Base-by-base conservation (phyloP, 495 filamentous ascomycete species). In the Aspergillus mulundensis region DNA sequence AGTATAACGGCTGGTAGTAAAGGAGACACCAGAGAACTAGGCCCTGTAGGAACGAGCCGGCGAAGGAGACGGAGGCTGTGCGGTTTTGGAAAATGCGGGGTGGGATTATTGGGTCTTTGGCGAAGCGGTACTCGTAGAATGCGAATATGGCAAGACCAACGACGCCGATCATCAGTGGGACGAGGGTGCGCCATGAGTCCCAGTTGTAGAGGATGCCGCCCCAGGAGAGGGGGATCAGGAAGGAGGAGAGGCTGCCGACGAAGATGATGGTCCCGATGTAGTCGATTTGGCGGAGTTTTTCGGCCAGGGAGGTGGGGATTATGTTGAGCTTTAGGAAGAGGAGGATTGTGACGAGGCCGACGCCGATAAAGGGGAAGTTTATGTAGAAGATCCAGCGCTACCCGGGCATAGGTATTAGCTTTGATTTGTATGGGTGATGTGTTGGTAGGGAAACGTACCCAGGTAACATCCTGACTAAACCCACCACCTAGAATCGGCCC, bases 401-500 rank as follows among this genome's bases (percentile, higher is more conserved):
- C n/a, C n/a, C n/a, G n/a, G n/a, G n/a, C n/a, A n/a, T n/a, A n/a
- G n/a, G n/a, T n/a, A n/a, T n/a, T n/a, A n/a, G n/a, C n/a, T n/a
- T n/a, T n/a, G n/a, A n/a, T n/a, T n/a, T n/a, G n/a, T n/a, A n/a
- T n/a, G n/a, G n/a, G n/a, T n/a, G n/a, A n/a, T n/a, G n/a, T 44
- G 20, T 7, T 4, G 23, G 14, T 57, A 36, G 40, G 18, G 20
- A n/a, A 20, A 57, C 70, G 55, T 58, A 79, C 76, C 87, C 87
- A 90, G 21, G 73, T 76, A 5, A 80, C 82, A 25, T 81, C 78
- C 56, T 90, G 71, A 2, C 86, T 74, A 56, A 90, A 88, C 0
- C 77, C 85, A 18, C 86, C 87, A 34, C 84, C 87, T 10, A 90
- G 68, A 38, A 91, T 69, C 3, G 88, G 88, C 1, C 88, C 87